Percentiles rank a stretch among this genome's conserved stretches.
phyloP scores from a whole-genome alignment of 2,329 filamentous ascomycete genomes.

The Sarocladium brachiariae region DNA sequence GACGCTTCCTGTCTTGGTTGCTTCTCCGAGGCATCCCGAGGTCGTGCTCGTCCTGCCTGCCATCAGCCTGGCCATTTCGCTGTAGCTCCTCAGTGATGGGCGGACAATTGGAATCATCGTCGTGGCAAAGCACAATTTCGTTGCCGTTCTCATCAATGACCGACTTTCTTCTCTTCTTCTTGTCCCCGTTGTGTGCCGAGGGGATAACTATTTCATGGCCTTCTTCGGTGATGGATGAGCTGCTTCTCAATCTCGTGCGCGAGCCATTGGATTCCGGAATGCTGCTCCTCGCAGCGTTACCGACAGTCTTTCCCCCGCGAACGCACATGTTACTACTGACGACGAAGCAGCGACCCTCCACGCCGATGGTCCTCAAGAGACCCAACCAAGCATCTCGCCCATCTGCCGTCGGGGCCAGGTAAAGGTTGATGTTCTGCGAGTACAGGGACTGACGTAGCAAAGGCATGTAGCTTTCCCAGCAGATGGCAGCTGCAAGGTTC shows the following conservation, averaged over 20 bases:
- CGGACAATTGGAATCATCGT: conserved; percentile 13
- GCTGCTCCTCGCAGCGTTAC: not conserved
- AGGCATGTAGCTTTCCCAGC: conserved; percentile 98
- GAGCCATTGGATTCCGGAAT: not conserved
- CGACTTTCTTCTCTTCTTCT: conserved; percentile 23
- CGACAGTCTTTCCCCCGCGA: not conserved
- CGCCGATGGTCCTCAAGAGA: conserved; percentile 74
- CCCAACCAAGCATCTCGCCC: conserved; percentile 73
- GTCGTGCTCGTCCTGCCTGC: not conserved
- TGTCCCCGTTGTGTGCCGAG: conserved; percentile 13
- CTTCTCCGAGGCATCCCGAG: not conserved
- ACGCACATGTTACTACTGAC: conserved; percentile 76
- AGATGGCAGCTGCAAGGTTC: conserved; percentile 81
- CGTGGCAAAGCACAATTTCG: conserved; percentile 41
- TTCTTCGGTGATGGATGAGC: conserved; percentile 38
- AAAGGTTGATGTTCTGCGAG: conserved; percentile 84
- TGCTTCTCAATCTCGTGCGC: conserved; percentile 20
- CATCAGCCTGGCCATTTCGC: conserved; percentile 10
- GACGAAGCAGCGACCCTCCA: conserved; percentile 80
- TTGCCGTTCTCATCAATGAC: conserved; percentile 48
- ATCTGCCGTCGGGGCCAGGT: conserved; percentile 86
- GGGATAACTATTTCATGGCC: conserved; percentile 42
- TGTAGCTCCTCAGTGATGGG: conserved; percentile 19
- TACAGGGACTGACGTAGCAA: conserved; percentile 78
- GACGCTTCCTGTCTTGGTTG: not conserved